Percentiles rank a stretch among this genome's conserved stretches.
Evolutionary conservation across 257 asterid species (phyloP).

Genomic region (Echites panduratus): DNA sequence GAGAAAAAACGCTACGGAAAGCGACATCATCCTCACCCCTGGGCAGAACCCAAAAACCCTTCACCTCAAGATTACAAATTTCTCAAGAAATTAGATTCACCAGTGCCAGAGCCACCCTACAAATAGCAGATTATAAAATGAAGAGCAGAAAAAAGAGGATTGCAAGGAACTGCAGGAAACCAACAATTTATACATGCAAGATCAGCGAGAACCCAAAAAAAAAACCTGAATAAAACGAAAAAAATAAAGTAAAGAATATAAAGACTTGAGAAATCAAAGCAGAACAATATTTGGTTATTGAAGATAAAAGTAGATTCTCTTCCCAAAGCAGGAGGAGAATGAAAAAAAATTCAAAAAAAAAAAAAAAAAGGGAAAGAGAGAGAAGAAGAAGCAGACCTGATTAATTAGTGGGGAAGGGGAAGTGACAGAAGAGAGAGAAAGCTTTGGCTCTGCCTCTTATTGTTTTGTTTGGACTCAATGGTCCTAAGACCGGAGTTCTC

Average conservation of each 20-base stretch:
- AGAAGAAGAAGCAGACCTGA: conserved; percentile 8
- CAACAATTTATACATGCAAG: background rate
- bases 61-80: background rate
- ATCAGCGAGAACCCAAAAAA: background rate
- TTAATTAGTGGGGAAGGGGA: conserved; percentile 10
- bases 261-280: conserved; percentile 2
- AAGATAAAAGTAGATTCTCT: conserved; percentile 2
- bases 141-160: background rate
- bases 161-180: background rate
- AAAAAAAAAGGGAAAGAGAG: background rate
- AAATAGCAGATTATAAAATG: conserved; percentile 1
- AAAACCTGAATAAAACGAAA: background rate
- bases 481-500: background rate
- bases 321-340: background rate
- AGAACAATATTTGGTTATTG: background rate
- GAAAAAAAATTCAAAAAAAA: too few relatives aligned
- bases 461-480: conserved; percentile 17
- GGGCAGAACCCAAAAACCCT: background rate
- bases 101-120: background rate
- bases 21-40: conserved; percentile 3
- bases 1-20: background rate
- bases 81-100: conserved; percentile 2
- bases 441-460: background rate
- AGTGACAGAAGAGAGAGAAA: conserved; percentile 8
- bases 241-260: background rate